Percentiles rank a stretch among this genome's conserved stretches.
Conservation (phyloP, 257 asterid genomes). For the Gynochthodes officinalis region DNA sequence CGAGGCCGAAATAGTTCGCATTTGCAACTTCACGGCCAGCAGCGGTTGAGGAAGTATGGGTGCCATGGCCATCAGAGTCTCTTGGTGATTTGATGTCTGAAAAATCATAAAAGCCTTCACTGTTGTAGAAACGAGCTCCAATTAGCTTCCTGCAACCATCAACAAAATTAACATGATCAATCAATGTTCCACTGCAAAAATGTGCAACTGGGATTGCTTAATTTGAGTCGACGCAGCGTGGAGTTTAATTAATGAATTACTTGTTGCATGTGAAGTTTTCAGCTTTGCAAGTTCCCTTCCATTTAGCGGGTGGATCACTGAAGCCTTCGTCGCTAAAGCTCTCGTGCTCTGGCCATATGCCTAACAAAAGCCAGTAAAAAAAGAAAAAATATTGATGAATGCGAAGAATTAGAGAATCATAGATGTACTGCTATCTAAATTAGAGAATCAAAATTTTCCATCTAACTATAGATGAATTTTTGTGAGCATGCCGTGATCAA, state of each 20-base stretch:
- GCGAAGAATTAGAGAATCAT: no score
- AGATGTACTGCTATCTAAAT: no score
- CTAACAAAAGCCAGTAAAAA: not conserved
- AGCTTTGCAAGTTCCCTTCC: slow-evolving; percentile 52
- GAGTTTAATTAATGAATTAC: slow-evolving; percentile 12
- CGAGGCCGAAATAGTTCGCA: slow-evolving; percentile 50
- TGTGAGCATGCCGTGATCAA: no score
- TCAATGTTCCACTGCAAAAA: no score
- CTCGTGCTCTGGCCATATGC: slow-evolving; percentile 67
- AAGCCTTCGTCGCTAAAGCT: slow-evolving; percentile 48
- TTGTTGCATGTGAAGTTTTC: slow-evolving; percentile 66
- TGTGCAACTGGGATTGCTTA: no score
- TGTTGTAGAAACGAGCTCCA: slow-evolving; percentile 13
- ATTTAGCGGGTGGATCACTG: slow-evolving; percentile 51
- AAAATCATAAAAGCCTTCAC: not conserved
- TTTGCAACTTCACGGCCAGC: slow-evolving; percentile 18
- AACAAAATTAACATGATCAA: not conserved
- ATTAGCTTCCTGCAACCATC: not conserved
- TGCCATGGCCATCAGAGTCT: not conserved
- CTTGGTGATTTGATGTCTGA: not conserved
- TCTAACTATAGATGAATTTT: no score
- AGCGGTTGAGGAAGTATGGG: slow-evolving; percentile 12
- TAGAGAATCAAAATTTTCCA: no score
- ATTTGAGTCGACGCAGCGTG: no score
- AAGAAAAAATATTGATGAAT: not conserved